Conservation (phyloP, 2,329 filamentous ascomycete species). For the Chaetomium sp. region DNA sequence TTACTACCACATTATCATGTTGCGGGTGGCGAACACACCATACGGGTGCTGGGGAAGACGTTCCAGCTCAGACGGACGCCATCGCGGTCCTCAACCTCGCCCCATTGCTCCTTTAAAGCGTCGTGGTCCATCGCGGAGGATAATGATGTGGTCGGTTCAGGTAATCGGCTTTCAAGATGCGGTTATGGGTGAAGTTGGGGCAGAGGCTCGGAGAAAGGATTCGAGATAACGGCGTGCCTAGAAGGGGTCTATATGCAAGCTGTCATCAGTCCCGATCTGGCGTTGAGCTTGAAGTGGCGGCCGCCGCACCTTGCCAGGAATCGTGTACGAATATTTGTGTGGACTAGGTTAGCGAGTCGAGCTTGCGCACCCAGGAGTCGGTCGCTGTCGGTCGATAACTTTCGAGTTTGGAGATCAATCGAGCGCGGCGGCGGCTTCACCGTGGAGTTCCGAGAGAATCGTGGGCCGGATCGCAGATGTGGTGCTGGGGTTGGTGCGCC, state of each 20-base stretch:
- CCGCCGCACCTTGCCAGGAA: conserved; percentile 6
- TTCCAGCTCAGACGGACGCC: conserved; percentile 97
- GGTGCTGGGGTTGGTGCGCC: conserved; percentile 11
- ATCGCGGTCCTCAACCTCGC: conserved; percentile 92
- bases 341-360: neutral
- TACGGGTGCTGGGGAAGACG: conserved; percentile 94
- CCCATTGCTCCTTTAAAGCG: conserved; percentile 90
- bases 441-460: neutral
- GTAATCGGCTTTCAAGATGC: neutral
- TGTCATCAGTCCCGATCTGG: conserved; percentile 16
- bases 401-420: neutral
- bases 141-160: neutral
- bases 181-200: neutral
- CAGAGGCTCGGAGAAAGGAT: too few relatives aligned
- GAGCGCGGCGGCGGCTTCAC: neutral
- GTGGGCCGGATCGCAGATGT: conserved; percentile 7
- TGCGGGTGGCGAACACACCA: conserved; percentile 52
- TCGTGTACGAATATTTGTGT: neutral
- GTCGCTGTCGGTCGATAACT: neutral
- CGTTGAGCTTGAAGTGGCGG: conserved; percentile 3
- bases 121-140: conserved; percentile 73
- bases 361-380: neutral
- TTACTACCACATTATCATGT: neutral
- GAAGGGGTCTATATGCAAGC: conserved; percentile 12
- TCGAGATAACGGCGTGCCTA: neutral